These are phyloP conservation scores for Coniella lustricola DNA, from an alignment of 2,329 filamentous ascomycete species.

Conservation along the genomic window DNA sequence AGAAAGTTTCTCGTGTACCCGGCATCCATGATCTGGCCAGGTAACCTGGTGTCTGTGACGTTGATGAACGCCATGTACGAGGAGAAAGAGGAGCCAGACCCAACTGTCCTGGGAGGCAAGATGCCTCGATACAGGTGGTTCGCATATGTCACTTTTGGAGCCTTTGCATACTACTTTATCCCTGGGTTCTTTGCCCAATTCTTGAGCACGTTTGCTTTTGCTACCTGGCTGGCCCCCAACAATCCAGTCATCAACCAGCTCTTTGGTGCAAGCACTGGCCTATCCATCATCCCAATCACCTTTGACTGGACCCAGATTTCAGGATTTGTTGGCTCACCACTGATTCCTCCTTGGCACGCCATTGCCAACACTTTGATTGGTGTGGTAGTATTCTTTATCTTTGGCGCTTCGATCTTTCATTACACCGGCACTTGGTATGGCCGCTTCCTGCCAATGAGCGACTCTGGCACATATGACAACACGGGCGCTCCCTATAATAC, in stretches of 20 bases:
- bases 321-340: constrained; percentile 59
- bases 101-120: constrained; percentile 50
- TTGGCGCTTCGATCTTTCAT: constrained; percentile 54
- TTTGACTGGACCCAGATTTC: constrained; percentile 72
- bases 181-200: constrained; percentile 64
- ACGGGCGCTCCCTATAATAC: constrained; percentile 59
- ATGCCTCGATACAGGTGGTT: constrained; percentile 64
- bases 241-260: constrained; percentile 64
- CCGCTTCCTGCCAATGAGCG: constrained; percentile 60
- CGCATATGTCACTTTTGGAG: constrained; percentile 44
- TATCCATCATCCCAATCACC: constrained; percentile 63
- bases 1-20: constrained; percentile 57
- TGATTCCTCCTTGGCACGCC: constrained; percentile 66
- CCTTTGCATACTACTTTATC: constrained; percentile 63
- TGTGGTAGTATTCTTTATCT: constrained; percentile 57
- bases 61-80: constrained; percentile 71
- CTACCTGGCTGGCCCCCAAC: constrained; percentile 65
- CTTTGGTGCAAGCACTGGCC: constrained; percentile 61
- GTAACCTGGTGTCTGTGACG: constrained; percentile 57
- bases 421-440: constrained; percentile 60
- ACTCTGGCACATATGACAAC: constrained; percentile 66
- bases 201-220: constrained; percentile 62
- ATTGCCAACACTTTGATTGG: constrained; percentile 68
- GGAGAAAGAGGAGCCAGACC: constrained; percentile 40
- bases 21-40: constrained; percentile 70